phyloP scores from a whole-genome alignment of 2,329 filamentous ascomycete species.

The Lecanicillium sp. region DNA sequence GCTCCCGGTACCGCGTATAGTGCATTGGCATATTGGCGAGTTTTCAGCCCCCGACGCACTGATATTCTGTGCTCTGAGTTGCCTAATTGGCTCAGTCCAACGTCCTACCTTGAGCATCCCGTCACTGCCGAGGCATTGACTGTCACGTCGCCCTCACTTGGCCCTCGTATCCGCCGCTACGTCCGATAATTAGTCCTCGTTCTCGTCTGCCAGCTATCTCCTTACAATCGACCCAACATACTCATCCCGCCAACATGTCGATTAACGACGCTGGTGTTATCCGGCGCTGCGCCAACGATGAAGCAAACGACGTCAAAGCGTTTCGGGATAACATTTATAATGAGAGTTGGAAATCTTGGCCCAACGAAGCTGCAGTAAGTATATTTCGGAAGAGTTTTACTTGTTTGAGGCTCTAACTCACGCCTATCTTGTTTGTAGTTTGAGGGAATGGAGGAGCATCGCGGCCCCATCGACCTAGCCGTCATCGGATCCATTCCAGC shows the following conservation, averaged over 20 bases:
- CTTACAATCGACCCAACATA: neutral
- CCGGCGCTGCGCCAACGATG: slow-evolving; percentile 2
- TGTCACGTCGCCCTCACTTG: no score
- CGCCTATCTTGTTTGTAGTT: slow-evolving; percentile 41
- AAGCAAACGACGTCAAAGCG: slow-evolving; percentile 4
- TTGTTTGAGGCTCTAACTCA: neutral
- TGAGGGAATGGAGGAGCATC: slow-evolving; percentile 57
- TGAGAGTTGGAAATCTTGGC: slow-evolving; percentile 23
- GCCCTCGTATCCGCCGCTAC: no score
- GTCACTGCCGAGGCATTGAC: no score
- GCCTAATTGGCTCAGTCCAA: no score
- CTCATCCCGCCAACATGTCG: slow-evolving; percentile 3
- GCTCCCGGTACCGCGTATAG: no score
- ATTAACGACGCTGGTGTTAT: slow-evolving; percentile 2
- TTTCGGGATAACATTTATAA: slow-evolving; percentile 5
- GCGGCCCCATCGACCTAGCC: slow-evolving; percentile 53
- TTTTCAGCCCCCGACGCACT: no score
- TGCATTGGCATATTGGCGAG: no score
- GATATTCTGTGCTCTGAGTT: no score
- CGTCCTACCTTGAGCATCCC: no score
- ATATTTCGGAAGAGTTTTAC: neutral
- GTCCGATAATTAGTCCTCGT: no score
- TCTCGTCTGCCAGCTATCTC: neutral
- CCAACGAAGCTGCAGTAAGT: slow-evolving; percentile 29
- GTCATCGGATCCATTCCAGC: slow-evolving; percentile 61